Conservation (phyloP, 31 red algal species). For the Odonthalia washingtoniensis region DNA sequence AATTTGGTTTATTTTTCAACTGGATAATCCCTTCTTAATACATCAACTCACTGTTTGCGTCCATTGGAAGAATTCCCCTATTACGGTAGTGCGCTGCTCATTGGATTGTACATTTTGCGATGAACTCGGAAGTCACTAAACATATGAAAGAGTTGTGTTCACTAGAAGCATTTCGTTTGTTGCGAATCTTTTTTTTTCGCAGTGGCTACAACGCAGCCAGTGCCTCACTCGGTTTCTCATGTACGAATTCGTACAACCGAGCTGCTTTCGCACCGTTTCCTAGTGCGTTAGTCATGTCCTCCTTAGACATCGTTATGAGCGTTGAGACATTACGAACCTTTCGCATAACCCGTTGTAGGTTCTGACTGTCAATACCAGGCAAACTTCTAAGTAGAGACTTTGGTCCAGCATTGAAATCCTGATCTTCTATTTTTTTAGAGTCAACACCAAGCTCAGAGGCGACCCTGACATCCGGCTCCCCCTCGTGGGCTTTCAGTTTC, state of each 20-base stretch:
- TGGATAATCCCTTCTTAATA: too few relatives aligned
- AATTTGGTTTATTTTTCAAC: too few relatives aligned
- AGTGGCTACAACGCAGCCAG: slow-evolving; percentile 52
- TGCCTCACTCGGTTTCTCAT: slow-evolving; percentile 65
- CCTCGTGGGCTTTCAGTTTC: slow-evolving; percentile 72
- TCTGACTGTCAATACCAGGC: slow-evolving; percentile 75
- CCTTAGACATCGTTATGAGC: slow-evolving; percentile 56
- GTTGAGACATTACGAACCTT: slow-evolving; percentile 65
- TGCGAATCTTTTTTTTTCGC: too few relatives aligned
- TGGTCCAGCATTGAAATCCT: slow-evolving; percentile 59
- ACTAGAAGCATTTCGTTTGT: too few relatives aligned
- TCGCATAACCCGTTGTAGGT: slow-evolving; percentile 56
- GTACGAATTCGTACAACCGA: slow-evolving; percentile 65
- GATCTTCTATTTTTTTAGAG: slow-evolving; percentile 39
- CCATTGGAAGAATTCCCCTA: too few relatives aligned
- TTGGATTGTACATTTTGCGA: too few relatives aligned
- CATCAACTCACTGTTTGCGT: too few relatives aligned
- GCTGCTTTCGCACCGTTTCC: slow-evolving; percentile 67
- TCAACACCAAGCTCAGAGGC: slow-evolving; percentile 68
- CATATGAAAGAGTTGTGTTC: too few relatives aligned
- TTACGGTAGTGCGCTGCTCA: too few relatives aligned
- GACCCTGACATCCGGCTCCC: slow-evolving; percentile 78
- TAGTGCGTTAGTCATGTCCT: slow-evolving; percentile 59
- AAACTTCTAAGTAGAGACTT: slow-evolving; percentile 70
- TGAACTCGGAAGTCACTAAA: too few relatives aligned